phyloP scores from a whole-genome alignment of 768 basidiomycete genomes.

The Hypsizygus marmoreus region DNA sequence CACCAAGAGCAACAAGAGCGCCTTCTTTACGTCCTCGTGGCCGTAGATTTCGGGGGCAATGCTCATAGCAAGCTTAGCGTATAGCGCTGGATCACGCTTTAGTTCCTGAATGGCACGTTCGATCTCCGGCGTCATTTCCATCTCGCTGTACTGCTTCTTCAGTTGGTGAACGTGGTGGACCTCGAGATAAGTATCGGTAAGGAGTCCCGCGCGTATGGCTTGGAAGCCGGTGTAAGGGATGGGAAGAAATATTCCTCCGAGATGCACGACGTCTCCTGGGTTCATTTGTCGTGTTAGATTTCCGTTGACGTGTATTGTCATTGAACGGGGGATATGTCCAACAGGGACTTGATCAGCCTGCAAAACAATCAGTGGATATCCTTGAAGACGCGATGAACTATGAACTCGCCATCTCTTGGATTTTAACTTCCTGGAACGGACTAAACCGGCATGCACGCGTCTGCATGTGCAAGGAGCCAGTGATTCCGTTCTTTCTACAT shows the following conservation, averaged over 20 bases:
- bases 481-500: conserved; percentile 84
- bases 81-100: conserved; percentile 75
- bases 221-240: conserved; percentile 98
- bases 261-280: conserved; percentile 93
- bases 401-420: conserved; percentile 90
- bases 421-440: conserved; percentile 98
- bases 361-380: conserved; percentile 4
- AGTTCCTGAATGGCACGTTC: conserved; percentile 67
- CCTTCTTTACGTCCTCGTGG: conserved; percentile 96
- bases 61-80: conserved; percentile 84
- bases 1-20: conserved; percentile 85
- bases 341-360: conserved; percentile 99
- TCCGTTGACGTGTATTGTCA: conserved; percentile 95
- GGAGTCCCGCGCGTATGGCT: conserved; percentile 92
- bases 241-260: conserved; percentile 97
- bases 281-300: conserved; percentile 87
- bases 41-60: conserved; percentile 99
- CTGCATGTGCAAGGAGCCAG: conserved; percentile 96
- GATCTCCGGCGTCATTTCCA: conserved; percentile 91
- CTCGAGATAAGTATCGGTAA: conserved; percentile 97
- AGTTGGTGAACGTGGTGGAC: conserved; percentile 88
- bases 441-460: conserved; percentile 96
- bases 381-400: background rate
- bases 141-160: conserved; percentile 95
- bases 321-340: conserved; percentile 97